These are phyloP conservation scores for Cyclocybe cylindracea DNA, from an alignment of 768 basidiomycete species.

Conservation along the genomic window DNA sequence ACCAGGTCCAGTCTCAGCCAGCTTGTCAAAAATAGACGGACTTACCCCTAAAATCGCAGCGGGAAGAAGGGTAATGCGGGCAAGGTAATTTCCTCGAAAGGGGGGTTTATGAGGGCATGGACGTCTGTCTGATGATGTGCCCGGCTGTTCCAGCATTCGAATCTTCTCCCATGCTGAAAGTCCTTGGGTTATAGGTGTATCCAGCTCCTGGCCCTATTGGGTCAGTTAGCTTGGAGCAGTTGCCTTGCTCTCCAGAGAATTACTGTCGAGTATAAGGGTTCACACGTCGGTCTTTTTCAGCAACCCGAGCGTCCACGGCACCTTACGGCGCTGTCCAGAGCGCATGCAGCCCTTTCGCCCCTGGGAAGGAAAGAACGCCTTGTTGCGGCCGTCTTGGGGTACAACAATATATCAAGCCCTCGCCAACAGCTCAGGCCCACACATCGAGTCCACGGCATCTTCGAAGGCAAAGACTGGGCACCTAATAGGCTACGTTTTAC, in stretches of 20 bases:
- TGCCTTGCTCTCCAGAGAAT: conserved; percentile 65
- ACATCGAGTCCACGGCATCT: conserved; percentile 78
- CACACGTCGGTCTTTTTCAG: conserved; percentile 56
- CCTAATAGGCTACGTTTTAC: conserved; percentile 58
- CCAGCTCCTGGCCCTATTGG: conserved; percentile 76
- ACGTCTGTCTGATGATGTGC: conserved; percentile 67
- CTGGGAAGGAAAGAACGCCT: conserved; percentile 83
- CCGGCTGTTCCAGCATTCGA: too few species aligned
- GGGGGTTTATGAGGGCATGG: conserved; percentile 77
- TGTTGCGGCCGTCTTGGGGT: conserved; percentile 84
- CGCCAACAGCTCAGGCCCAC: conserved; percentile 82
- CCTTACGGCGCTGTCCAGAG: conserved; percentile 36
- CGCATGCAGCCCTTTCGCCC: conserved; percentile 79
- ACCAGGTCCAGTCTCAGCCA: conserved; percentile 49
- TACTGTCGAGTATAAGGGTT: conserved; percentile 65
- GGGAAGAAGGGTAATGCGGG: conserved; percentile 80
- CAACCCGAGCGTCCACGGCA: neutral
- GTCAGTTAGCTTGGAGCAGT: conserved; percentile 63
- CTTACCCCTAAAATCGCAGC: conserved; percentile 38
- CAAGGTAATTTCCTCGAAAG: conserved; percentile 66
- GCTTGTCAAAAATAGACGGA: too few species aligned
- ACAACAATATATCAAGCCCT: conserved; percentile 75
- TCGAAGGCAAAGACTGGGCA: conserved; percentile 75
- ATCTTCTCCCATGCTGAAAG: too few species aligned
- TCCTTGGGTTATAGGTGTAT: conserved; percentile 55